phyloP scores from a whole-genome alignment of 345 rosid genomes.

The Hirschfeldia incana region DNA sequence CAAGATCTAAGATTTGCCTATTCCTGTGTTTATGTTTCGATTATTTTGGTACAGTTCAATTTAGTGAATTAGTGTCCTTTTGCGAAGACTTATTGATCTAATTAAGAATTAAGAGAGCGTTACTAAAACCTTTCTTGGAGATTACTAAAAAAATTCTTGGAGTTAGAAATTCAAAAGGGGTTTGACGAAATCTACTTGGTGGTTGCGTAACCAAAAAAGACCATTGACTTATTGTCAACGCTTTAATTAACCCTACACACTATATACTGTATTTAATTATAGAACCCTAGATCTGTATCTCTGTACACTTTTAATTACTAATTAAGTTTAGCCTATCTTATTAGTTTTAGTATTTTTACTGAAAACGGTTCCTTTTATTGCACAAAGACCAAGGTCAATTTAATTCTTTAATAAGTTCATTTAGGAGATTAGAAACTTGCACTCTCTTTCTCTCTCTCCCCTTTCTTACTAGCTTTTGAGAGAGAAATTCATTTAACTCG shows the following conservation, averaged over 20 bases:
- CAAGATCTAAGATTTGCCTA: constrained; percentile 12
- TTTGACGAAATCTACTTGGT: constrained; percentile 44
- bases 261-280: not conserved
- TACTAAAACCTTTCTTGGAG: constrained; percentile 31
- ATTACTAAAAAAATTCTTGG: constrained; percentile 32
- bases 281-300: constrained; percentile 9
- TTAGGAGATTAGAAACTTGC: constrained; percentile 23
- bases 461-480: constrained; percentile 25
- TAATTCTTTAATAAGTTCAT: constrained; percentile 38
- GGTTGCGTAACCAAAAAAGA: constrained; percentile 31
- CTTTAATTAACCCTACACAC: constrained; percentile 35
- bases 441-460: constrained; percentile 11
- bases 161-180: constrained; percentile 29
- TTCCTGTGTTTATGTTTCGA: not conserved
- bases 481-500: constrained; percentile 38
- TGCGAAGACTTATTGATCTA: constrained; percentile 34
- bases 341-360: not conserved
- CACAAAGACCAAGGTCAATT: constrained; percentile 43
- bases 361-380: constrained; percentile 26
- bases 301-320: not conserved
- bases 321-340: constrained; percentile 1
- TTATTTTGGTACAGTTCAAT: not conserved
- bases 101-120: constrained; percentile 26
- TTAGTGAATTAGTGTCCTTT: constrained; percentile 18
- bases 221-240: constrained; percentile 44